Percentiles rank a stretch among this genome's conserved stretches.
phyloP scores from a whole-genome alignment of 2,329 filamentous ascomycete genomes.

The Ophiosphaerella korrae region DNA sequence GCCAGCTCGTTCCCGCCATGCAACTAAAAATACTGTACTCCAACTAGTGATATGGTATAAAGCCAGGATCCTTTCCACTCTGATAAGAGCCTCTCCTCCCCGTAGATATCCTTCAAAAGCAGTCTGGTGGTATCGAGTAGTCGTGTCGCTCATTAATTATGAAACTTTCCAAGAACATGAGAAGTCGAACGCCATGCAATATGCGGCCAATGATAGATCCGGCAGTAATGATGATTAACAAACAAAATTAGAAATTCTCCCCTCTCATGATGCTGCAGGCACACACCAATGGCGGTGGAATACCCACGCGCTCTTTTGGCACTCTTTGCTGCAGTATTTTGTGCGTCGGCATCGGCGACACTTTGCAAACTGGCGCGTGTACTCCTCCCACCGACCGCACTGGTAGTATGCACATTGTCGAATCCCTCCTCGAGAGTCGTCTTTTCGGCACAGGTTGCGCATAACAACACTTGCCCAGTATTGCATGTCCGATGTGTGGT shows the following conservation, averaged over 20 bases:
- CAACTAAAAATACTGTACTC: constrained; percentile 25
- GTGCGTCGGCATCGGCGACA: constrained; percentile 94
- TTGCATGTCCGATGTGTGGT: constrained; percentile 96
- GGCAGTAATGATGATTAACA: constrained; percentile 36
- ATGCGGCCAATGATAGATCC: constrained; percentile 45
- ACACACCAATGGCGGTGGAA: constrained; percentile 99
- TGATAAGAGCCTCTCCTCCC: constrained; percentile 17
- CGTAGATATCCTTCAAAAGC: constrained; percentile 37
- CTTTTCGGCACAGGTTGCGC: constrained; percentile 97
- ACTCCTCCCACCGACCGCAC: constrained; percentile 98
- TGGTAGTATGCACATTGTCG: constrained; percentile 97
- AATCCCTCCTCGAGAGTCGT: constrained; percentile 91
- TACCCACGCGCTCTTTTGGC: constrained; percentile 98
- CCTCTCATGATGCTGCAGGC: constrained; percentile 60
- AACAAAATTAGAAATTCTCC: constrained; percentile 25
- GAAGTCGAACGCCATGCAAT: constrained; percentile 48
- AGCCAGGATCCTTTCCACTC: constrained; percentile 15
- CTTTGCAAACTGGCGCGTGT: constrained; percentile 94
- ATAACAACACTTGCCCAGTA: constrained; percentile 99
- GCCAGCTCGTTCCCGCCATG: constrained; percentile 10
- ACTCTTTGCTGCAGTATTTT: constrained; percentile 99
- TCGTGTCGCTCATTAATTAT: constrained; percentile 49
- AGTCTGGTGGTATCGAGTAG: constrained; percentile 46
- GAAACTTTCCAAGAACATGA: constrained; percentile 38
- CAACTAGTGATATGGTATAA: constrained; percentile 40